Evolutionary conservation across 352 stramenopile genomes (phyloP), one percentile per base, ranked within the genome.

Genomic region (Phytophthora citrophthora): DNA sequence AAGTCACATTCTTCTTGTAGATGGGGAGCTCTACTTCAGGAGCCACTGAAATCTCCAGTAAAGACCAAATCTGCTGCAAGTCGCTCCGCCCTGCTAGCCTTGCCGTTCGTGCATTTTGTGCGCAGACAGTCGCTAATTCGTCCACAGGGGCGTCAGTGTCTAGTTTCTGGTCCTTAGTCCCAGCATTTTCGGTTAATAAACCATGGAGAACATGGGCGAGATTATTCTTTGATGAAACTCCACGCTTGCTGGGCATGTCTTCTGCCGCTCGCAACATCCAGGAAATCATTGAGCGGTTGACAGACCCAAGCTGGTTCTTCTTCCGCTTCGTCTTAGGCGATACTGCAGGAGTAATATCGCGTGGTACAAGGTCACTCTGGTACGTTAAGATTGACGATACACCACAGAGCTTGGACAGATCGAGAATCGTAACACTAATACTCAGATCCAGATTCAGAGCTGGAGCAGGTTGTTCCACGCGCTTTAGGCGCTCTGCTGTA

Each of bases 51-150:
- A 93, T 79, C 48, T 91, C 81, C 4, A 96, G 54, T 4, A 96
- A 47, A 13, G 83, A 90, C 88, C 88, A 96, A 50, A 94, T 82
- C 53, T 94, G 81, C 18, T 88, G 70, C n/a, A 94, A 73, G 54
- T 96, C 88, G 0, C 70, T 72, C 2, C 87, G 71, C 5, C 86
- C 85, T 27, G 82, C 79, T 7, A 91, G 57, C 4, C 68, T 54
- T 1, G 84, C 80, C 32, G 87, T 75, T 9, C 50, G 72, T 8
- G 84, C 68, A 64, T 93, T 93, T 64, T 88, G 71, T 4, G 76
- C 80, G 48, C 84, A 93, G 4, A 74, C 83, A 11, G 70, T 55
- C 31, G 70, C 70, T 49, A 77, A 36, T 39, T 66, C 56, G 20
- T 69, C 60, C 39, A 49, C 24, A n/a, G 20, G 7, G 7, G 39